Conservation (phyloP, 2,329 filamentous ascomycete species). For the Calonectria fujianensis region DNA sequence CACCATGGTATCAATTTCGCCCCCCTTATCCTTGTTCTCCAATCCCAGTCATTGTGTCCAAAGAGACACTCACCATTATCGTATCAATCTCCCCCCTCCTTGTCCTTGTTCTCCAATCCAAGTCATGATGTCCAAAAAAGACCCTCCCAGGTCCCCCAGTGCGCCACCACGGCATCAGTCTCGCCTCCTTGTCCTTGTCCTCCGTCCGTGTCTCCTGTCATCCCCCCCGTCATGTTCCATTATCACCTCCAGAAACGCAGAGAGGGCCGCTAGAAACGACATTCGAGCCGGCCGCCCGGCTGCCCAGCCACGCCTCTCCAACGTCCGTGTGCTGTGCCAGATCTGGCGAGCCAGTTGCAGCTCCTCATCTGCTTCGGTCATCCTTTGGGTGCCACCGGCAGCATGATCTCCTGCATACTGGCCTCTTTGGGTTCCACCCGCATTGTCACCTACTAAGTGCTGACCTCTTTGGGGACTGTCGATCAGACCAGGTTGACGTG, state of each 20-base stretch:
- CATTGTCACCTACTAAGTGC: not conserved
- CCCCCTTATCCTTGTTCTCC: slow-evolving; percentile 2
- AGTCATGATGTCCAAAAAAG: not conserved
- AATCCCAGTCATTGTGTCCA: too few relatives aligned
- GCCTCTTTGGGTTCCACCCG: not conserved
- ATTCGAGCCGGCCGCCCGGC: not conserved
- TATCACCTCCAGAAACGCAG: not conserved
- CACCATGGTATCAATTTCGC: not conserved
- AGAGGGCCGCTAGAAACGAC: not conserved
- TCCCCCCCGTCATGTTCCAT: not conserved
- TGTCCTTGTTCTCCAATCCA: too few relatives aligned
- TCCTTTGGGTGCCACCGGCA: not conserved
- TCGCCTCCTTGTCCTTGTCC: slow-evolving; percentile 1
- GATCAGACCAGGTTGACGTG: not conserved
- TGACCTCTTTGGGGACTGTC: not conserved
- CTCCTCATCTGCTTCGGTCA: not conserved
- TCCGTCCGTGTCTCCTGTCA: not conserved
- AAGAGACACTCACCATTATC: too few relatives aligned
- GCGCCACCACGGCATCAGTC: not conserved
- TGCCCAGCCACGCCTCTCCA: slow-evolving; percentile 2
- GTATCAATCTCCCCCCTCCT: too few relatives aligned
- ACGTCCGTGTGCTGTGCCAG: not conserved
- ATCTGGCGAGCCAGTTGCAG: not conserved
- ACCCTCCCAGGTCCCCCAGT: not conserved
- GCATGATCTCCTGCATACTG: not conserved